Evolutionary conservation across 331 rosid species (phyloP), one percentile per base, ranked within the genome.

Genomic region (Arachis monticola): DNA sequence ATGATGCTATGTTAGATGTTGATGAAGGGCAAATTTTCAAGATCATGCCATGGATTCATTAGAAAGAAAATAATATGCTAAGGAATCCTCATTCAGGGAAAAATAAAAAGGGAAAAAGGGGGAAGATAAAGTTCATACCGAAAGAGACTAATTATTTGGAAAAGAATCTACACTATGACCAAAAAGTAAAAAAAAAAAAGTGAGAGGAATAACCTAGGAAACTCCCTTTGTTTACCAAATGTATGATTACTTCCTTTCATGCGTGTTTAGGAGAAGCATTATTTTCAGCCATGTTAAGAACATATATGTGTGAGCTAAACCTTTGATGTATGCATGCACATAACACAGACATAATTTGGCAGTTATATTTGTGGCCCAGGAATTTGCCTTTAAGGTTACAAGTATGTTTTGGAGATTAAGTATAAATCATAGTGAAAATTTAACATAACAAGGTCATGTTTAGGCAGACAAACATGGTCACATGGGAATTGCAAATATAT

Each of bases 1-100:
- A 55, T 10, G 40, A 41, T 53, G 60, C 71, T 10, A 27, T 66
- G 2, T 52, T 30, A 57, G 53, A 75, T 76, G 41, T 75, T 70
- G 61, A n/a, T 27, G 51, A 70, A 67, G 32, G 22, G 68, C 22
- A 41, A 64, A 58, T 48, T 72, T 75, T 53, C 59, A 65, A 56
- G 48, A 38, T 59, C 75, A 79, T 10, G 0, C 27, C 40, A 72
- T 46, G 10, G 41, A 66, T 64, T 48, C 53, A 38, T 17, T 38
- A 42, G 59, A 45, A 52, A 45, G 7, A 13, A 65, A 60, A 57
- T 14, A 32, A 32, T 30, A 27, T 0, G 11, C 2, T 9, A 65
- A 64, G 42, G 45, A 56, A 40, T 9, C 69, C 65, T 32, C 22
- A 32, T 32, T 1, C 38, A 32, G 38, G 38, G 38, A 32, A 1